Evolutionary conservation across 352 stramenopile genomes (phyloP).

Genomic region (Phytophthora nicotianae): DNA sequence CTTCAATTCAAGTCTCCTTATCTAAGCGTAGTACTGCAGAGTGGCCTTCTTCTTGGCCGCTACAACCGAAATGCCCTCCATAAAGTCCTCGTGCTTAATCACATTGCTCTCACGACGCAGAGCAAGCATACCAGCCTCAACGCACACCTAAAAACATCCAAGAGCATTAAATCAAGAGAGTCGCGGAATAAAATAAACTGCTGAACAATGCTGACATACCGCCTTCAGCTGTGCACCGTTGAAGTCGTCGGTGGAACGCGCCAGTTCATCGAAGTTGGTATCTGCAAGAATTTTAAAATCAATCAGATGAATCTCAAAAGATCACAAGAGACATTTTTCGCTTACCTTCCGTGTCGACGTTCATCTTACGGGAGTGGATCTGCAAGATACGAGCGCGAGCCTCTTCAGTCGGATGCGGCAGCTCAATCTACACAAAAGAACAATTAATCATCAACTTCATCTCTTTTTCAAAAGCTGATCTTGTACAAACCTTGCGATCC

Average conservation of each 20-base stretch:
- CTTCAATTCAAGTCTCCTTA: conserved; percentile 2
- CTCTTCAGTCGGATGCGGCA: conserved; percentile 97
- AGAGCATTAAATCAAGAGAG: not conserved
- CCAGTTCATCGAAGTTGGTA: conserved; percentile 98
- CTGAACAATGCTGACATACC: conserved; percentile 40
- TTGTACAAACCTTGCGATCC: conserved; percentile 91
- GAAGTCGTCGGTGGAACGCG: conserved; percentile 98
- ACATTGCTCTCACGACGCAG: conserved; percentile 94
- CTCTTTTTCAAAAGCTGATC: not conserved
- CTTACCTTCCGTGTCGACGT: conserved; percentile 90
- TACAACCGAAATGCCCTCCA: conserved; percentile 98
- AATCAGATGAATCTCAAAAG: conserved; percentile 3
- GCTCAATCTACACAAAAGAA: conserved; percentile 90
- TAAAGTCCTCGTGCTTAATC: conserved; percentile 99
- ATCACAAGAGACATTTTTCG: not conserved
- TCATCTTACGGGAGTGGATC: conserved; percentile 99
- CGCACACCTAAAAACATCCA: conserved; percentile 86
- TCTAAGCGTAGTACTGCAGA: conserved; percentile 97
- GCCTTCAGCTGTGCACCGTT: conserved; percentile 99
- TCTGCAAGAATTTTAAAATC: conserved; percentile 35
- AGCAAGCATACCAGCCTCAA: conserved; percentile 98
- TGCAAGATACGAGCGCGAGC: conserved; percentile 95
- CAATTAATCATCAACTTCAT: conserved; percentile 1
- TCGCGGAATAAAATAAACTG: not conserved
- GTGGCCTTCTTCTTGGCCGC: conserved; percentile 98